Evolutionary conservation across 2,329 filamentous ascomycete species (phyloP).

Genomic region (Fusarium zealandicum): DNA sequence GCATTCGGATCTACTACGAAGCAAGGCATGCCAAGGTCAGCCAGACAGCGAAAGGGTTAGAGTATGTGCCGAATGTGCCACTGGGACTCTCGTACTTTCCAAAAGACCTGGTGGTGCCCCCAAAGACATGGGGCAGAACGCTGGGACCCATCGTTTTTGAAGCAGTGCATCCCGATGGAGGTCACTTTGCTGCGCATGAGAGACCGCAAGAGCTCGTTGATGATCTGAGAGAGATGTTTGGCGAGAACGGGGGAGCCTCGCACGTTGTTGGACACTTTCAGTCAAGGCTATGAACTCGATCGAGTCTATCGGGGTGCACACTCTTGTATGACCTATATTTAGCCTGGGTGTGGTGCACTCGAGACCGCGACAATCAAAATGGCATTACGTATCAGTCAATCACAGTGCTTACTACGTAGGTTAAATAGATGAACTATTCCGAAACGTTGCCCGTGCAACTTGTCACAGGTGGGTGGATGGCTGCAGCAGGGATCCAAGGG

Average conservation of each 20-base stretch:
- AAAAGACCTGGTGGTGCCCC: conserved; percentile 61
- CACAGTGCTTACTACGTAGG: too few species aligned
- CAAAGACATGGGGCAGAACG: conserved; percentile 63
- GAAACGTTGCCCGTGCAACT: too few species aligned
- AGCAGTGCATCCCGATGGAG: conserved; percentile 57
- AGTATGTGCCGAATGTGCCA: conserved; percentile 48
- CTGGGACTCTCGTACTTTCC: conserved; percentile 64
- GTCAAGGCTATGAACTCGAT: not conserved
- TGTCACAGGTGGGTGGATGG: too few species aligned
- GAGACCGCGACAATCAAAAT: too few species aligned
- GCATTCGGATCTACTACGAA: conserved; percentile 77
- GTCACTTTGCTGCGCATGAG: conserved; percentile 70
- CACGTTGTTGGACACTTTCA: conserved; percentile 40
- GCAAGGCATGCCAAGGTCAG: conserved; percentile 50
- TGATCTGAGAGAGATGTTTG: conserved; percentile 67
- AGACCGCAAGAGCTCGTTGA: conserved; percentile 58
- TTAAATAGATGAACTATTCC: too few species aligned
- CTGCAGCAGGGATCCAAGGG: too few species aligned
- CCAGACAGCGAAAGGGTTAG: conserved; percentile 12
- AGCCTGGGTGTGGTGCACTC: too few species aligned
- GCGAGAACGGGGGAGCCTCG: conserved; percentile 55
- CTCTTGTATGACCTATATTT: too few species aligned
- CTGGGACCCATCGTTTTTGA: conserved; percentile 68
- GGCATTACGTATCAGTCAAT: too few species aligned
- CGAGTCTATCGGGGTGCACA: too few species aligned